Evolutionary conservation across 2,329 filamentous ascomycete species (phyloP).

Genomic region (Cercospora berteroae): DNA sequence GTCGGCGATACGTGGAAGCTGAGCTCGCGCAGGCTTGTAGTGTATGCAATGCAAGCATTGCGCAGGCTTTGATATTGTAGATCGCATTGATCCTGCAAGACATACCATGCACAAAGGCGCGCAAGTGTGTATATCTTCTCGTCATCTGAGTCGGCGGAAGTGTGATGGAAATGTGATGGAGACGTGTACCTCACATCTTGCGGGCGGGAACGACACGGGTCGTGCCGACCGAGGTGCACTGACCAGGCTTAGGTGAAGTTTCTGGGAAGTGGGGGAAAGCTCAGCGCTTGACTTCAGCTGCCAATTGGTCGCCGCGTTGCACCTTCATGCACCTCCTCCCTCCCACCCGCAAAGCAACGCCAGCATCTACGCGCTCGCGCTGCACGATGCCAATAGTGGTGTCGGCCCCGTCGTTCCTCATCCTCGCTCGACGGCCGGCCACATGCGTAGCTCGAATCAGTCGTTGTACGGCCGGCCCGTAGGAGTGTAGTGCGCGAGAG

Average conservation of each 20-base stretch:
- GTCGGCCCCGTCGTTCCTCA: constrained; percentile 1
- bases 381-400: constrained; percentile 33
- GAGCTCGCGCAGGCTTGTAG: not conserved
- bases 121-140: not conserved
- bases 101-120: not conserved
- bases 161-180: constrained; percentile 11
- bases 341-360: constrained; percentile 12
- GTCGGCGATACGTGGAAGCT: constrained; percentile 6
- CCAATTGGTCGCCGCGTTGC: constrained; percentile 6
- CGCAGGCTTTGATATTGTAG: not conserved
- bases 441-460: constrained; percentile 14
- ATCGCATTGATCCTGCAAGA: constrained; percentile 13
- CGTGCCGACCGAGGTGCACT: not conserved
- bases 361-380: constrained; percentile 28
- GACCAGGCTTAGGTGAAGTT: constrained; percentile 5
- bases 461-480: constrained; percentile 11
- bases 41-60: constrained; percentile 7
- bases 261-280: not conserved
- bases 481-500: not conserved
- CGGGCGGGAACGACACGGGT: not conserved
- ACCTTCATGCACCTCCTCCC: constrained; percentile 18
- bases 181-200: constrained; percentile 1
- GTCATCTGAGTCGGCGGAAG: constrained; percentile 4
- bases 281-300: constrained; percentile 10
- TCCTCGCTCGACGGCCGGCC: constrained; percentile 2